Evolutionary conservation across 441 rosid genomes (phyloP).

Genomic region (Rhodomyrtus psidioides): DNA sequence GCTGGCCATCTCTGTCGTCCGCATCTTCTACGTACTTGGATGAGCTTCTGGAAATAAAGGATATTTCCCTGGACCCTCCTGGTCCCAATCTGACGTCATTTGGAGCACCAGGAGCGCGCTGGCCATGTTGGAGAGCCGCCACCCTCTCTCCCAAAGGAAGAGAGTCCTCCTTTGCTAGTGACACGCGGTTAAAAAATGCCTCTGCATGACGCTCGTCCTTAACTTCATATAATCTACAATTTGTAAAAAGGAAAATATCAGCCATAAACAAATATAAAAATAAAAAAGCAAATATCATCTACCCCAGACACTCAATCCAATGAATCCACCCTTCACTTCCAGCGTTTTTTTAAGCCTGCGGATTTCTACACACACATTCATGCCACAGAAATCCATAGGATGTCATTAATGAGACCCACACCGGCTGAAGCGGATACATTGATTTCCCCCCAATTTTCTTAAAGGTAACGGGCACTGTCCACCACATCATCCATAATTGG

Average conservation of each 20-base stretch:
- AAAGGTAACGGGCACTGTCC: neutral
- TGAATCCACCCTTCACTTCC: neutral
- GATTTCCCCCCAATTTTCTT: neutral
- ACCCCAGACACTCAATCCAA: neutral
- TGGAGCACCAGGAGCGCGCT: constrained; percentile 21
- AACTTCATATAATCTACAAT: constrained; percentile 60
- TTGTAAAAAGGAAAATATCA: neutral
- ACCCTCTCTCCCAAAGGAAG: constrained; percentile 80
- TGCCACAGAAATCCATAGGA: neutral
- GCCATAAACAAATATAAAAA: neutral
- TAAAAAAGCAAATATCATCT: neutral
- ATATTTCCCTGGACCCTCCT: constrained; percentile 85
- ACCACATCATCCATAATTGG: neutral
- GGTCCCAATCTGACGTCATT: constrained; percentile 65
- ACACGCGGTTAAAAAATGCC: constrained; percentile 47
- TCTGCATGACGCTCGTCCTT: constrained; percentile 84
- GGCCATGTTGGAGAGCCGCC: constrained; percentile 41
- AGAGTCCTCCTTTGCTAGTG: constrained; percentile 66
- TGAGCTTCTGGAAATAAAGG: constrained; percentile 50
- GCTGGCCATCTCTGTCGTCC: constrained; percentile 30
- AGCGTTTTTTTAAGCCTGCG: neutral
- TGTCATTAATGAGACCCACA: neutral
- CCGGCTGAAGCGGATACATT: neutral
- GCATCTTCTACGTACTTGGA: constrained; percentile 55
- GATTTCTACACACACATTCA: neutral